Evolutionary conservation across 2,329 filamentous ascomycete species (phyloP).

Genomic region (Monilinia aucupariae): DNA sequence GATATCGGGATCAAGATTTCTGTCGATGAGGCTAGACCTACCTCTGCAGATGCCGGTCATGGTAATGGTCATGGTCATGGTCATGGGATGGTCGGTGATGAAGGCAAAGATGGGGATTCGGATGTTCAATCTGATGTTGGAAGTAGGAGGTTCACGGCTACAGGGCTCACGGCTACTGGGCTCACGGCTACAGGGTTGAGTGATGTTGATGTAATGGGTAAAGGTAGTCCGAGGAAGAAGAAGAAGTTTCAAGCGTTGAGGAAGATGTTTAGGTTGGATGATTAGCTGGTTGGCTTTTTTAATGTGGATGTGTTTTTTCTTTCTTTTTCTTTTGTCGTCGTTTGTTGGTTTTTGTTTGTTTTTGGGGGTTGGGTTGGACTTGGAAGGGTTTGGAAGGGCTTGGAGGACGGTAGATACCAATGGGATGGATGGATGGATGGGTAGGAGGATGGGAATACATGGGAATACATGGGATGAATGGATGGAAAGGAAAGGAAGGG

Average conservation of each 20-base stretch:
- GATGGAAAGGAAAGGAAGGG: too few species aligned
- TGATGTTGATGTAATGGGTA: constrained; percentile 21
- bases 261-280: constrained; percentile 57
- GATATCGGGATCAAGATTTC: constrained; percentile 19
- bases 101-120: constrained; percentile 19
- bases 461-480: background rate
- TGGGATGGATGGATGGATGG: background rate
- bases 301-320: too few species aligned
- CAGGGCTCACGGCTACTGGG: too few species aligned
- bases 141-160: constrained; percentile 28
- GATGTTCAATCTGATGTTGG: constrained; percentile 24
- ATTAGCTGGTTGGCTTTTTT: constrained; percentile 38
- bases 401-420: background rate
- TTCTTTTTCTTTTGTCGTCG: too few species aligned
- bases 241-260: constrained; percentile 66
- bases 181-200: constrained; percentile 29
- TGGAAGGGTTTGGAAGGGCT: background rate
- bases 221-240: constrained; percentile 41
- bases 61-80: background rate
- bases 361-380: too few species aligned
- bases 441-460: too few species aligned
- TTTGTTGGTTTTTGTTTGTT: background rate
- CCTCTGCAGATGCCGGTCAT: constrained; percentile 21
- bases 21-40: constrained; percentile 34
- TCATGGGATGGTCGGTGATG: constrained; percentile 14